Conservation (phyloP, 2,329 filamentous ascomycete genomes). For the Ramularia collo-cygni region DNA sequence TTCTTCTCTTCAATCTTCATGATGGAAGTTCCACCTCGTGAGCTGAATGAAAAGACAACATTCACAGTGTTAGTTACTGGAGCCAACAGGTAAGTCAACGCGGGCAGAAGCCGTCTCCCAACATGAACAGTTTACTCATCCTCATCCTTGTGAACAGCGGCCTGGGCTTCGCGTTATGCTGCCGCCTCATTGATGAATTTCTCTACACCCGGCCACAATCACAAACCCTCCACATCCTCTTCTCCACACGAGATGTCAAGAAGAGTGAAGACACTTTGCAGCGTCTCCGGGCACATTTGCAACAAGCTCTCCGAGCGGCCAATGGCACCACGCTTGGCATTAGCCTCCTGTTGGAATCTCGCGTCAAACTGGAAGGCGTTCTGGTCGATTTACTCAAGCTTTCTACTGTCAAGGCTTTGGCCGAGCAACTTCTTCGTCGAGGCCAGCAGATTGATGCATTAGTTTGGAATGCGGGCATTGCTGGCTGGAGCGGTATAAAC, state of each 20-base stretch:
- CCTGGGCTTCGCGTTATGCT: constrained; percentile 75
- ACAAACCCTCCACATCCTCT: constrained; percentile 69
- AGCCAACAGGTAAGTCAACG: constrained; percentile 67
- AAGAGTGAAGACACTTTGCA: constrained; percentile 70
- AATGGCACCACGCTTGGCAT: constrained; percentile 32
- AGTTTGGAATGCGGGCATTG: constrained; percentile 82
- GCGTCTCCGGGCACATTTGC: constrained; percentile 47
- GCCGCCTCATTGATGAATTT: constrained; percentile 86
- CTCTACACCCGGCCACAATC: constrained; percentile 59
- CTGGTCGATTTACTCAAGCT: constrained; percentile 52
- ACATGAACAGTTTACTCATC: background rate
- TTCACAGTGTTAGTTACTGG: constrained; percentile 68
- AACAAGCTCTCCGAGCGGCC: constrained; percentile 36
- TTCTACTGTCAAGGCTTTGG: constrained; percentile 48
- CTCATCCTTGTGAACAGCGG: constrained; percentile 52
- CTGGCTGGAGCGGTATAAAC: constrained; percentile 74
- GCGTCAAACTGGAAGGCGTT: constrained; percentile 50
- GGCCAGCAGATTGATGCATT: constrained; percentile 70
- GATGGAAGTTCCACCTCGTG: background rate
- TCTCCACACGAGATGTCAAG: constrained; percentile 68
- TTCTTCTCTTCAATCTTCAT: no score
- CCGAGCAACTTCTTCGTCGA: constrained; percentile 45
- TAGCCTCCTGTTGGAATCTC: constrained; percentile 34
- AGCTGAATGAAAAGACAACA: constrained; percentile 11
- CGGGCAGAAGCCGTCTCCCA: background rate